A percentile compares a stretch with the other conserved stretches of the same genome.
These are phyloP conservation scores for Poa annua DNA, from an alignment of 176 grass and related monocot species.

Conservation along the genomic window DNA sequence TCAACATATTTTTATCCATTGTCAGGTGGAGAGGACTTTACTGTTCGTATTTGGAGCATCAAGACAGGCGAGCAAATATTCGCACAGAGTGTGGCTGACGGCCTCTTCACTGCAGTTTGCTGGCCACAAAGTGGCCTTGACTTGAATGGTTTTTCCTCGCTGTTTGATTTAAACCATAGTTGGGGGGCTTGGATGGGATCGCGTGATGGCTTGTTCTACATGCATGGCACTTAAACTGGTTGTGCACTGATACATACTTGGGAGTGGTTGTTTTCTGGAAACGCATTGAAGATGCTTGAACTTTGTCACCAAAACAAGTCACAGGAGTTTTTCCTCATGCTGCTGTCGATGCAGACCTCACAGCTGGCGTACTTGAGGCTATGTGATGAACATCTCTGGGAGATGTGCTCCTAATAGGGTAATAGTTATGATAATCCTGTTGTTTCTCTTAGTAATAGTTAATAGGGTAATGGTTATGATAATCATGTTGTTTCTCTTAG, in stretches of 20 bases:
- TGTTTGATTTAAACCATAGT: constrained; percentile 58
- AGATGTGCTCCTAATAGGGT: neutral
- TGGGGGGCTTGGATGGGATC: constrained; percentile 93
- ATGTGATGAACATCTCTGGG: neutral
- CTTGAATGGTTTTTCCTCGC: constrained; percentile 34
- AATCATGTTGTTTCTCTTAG: constrained; percentile 37
- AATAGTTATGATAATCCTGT: too few relatives aligned
- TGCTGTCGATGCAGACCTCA: neutral
- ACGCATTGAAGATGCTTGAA: neutral
- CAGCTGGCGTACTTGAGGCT: neutral
- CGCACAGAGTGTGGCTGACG: constrained; percentile 45
- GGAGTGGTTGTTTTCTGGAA: constrained; percentile 25
- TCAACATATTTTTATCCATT: constrained; percentile 29
- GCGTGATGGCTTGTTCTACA: constrained; percentile 68
- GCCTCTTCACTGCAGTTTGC: constrained; percentile 55
- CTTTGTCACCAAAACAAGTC: neutral
- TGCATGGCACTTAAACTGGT: constrained; percentile 65
- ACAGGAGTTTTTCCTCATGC: neutral
- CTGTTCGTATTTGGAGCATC: constrained; percentile 81
- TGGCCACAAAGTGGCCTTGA: constrained; percentile 58
- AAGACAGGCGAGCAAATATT: constrained; percentile 85
- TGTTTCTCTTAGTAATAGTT: too few relatives aligned
- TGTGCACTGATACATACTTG: constrained; percentile 5
- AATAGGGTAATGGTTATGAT: too few relatives aligned
- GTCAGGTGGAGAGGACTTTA: constrained; percentile 78